Evolutionary conservation across 345 rosid genomes (phyloP), one percentile per base, ranked within the genome.

Genomic region (Laguncularia racemosa): DNA sequence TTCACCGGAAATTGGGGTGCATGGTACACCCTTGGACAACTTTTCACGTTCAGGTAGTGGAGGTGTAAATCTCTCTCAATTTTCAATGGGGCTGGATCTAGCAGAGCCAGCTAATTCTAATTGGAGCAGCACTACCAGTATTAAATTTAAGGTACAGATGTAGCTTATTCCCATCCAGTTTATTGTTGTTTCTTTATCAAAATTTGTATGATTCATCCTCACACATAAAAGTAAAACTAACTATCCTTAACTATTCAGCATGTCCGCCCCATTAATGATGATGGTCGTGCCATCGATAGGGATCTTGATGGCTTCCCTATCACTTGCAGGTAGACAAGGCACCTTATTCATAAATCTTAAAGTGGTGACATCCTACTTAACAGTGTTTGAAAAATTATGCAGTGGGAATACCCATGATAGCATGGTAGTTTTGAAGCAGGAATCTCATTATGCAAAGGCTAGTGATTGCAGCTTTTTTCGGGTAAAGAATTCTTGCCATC

Each of bases 341-440:
- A 64, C 56, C 18, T 40, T 63, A n/a, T 26, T 13, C 54, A 52
- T 50, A 56, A 17, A 16, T 55, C 58, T 57, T 53, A 65, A 26
- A 50, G 45, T 52, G 52, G 17, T 44, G 52, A 67, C 64, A 67
- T 71, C 48, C 56, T 62, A 46, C 1, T 68, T 44, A 58, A 74
- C 49, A 48, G 60, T 6, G 11, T 20, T 56, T 49, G 38, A 56
- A 52, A 51, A 71, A 71, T 70, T 54, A 60, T 83, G 77, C 88
- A 92, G 95, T 62, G 96, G 98, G 54, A 78, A 57, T 70, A 53
- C 83, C 54, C 80, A 76, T 60, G 98, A 92, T 70, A 83, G 78
- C 66, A 92, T 89, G 96, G 89, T 92, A 50, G 87, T 92, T 65
- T 63, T 92, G 66, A 89, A 86, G 89, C 98, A 92, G 79, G 98